Percentiles rank a stretch among this genome's conserved stretches.
phyloP scores from a whole-genome alignment of 345 rosid species.

The Turritis glabra region DNA sequence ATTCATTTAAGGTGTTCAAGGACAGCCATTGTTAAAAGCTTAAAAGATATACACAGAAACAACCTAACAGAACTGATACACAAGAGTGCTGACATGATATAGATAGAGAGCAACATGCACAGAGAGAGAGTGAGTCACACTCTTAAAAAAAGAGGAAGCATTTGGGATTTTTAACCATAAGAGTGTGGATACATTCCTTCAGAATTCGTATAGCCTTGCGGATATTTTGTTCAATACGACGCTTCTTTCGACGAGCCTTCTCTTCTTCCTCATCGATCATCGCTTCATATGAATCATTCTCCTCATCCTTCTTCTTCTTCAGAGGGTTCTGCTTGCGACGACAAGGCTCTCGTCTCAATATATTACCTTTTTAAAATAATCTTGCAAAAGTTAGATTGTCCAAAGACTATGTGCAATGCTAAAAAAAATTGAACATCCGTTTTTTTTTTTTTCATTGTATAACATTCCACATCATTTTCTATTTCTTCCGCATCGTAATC shows the following conservation, averaged over 20 bases:
- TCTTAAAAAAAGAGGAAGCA: neutral
- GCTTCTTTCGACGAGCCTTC: neutral
- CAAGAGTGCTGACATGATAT: neutral
- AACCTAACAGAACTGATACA: neutral
- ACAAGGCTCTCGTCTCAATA: no score
- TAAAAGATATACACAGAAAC: neutral
- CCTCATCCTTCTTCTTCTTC: no score
- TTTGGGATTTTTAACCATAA: neutral
- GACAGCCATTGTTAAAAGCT: conserved; percentile 6
- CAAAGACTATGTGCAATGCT: no score
- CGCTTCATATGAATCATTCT: neutral
- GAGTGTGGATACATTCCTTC: neutral
- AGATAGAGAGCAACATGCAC: neutral
- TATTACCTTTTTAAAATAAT: no score
- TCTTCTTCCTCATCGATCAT: neutral
- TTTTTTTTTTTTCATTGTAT: no score
- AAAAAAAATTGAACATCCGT: no score
- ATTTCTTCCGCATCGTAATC: no score
- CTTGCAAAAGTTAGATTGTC: no score
- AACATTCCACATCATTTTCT: no score
- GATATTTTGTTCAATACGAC: neutral
- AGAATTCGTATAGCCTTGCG: neutral
- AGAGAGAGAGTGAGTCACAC: neutral
- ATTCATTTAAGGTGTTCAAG: neutral
- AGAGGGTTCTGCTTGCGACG: no score